Conservation (phyloP, 148 eudicot species). For the Nyssa sinensis region DNA sequence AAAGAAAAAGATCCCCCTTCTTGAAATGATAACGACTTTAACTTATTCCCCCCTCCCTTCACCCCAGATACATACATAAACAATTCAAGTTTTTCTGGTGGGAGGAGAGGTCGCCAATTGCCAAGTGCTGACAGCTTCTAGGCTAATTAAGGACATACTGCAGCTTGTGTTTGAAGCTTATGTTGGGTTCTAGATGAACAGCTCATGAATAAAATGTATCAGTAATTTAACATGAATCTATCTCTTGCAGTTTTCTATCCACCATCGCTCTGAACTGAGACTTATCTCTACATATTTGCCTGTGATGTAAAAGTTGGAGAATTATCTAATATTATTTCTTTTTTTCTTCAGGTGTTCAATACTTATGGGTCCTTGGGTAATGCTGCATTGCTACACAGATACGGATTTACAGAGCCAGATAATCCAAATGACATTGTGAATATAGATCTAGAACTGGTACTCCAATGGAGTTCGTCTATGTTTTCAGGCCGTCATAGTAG, state of each 20-base stretch:
- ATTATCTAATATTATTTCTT: too few relatives aligned
- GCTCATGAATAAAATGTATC: too few relatives aligned
- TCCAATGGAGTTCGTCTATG: conserved; percentile 70
- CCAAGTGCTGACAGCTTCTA: too few relatives aligned
- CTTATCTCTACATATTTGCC: neutral
- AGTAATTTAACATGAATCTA: neutral
- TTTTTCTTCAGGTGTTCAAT: conserved; percentile 72
- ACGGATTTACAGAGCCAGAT: conserved; percentile 85
- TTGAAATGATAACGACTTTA: too few relatives aligned
- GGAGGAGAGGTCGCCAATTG: too few relatives aligned
- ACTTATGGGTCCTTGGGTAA: conserved; percentile 87
- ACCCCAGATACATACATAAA: too few relatives aligned
- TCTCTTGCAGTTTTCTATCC: neutral
- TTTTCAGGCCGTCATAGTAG: conserved; percentile 64
- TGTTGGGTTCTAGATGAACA: too few relatives aligned
- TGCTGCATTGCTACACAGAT: conserved; percentile 92
- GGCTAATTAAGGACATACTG: too few relatives aligned
- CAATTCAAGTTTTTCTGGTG: too few relatives aligned
- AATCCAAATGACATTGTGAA: conserved; percentile 76
- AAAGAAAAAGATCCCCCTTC: too few relatives aligned
- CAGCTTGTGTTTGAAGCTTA: too few relatives aligned
- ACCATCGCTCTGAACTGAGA: conserved; percentile 8
- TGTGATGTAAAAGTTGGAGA: neutral
- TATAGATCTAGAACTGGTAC: conserved; percentile 72
- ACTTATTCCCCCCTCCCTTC: too few relatives aligned